A percentile compares a stretch with the other conserved stretches of the same genome.
Conservation (phyloP, 495 filamentous ascomycete genomes). For the Hypoxylon perforatum region DNA sequence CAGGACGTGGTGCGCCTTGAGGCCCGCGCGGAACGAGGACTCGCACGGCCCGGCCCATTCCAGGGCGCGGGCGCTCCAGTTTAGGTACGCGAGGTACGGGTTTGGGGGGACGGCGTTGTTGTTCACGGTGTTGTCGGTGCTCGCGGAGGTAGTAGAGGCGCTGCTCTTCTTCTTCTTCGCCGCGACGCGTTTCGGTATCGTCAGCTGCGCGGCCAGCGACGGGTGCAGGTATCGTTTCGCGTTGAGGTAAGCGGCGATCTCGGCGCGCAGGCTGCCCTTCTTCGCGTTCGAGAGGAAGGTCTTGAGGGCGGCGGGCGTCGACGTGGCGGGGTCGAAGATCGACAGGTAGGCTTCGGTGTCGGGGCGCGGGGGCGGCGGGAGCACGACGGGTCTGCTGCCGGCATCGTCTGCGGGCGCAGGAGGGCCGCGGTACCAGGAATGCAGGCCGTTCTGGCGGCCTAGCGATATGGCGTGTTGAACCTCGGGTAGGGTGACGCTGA, state of each 20-base stretch:
- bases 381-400: conserved; percentile 27
- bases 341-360: conserved; percentile 69
- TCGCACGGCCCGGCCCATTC: conserved; percentile 65
- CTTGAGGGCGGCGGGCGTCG: conserved; percentile 63
- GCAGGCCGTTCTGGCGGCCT: conserved; percentile 55
- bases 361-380: conserved; percentile 54
- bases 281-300: conserved; percentile 67
- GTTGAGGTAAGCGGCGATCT: conserved; percentile 61
- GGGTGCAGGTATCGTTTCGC: conserved; percentile 54
- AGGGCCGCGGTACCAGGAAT: conserved; percentile 58
- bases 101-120: conserved; percentile 53
- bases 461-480: conserved; percentile 62
- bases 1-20: conserved; percentile 64
- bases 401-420: conserved; percentile 46
- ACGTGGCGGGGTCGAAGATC: conserved; percentile 63
- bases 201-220: conserved; percentile 33
- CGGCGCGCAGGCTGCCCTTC: conserved; percentile 61
- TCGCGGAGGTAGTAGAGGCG: too few relatives aligned
- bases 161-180: conserved; percentile 32
- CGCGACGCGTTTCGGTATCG: conserved; percentile 49
- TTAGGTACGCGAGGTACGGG: conserved; percentile 68
- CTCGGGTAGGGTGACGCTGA: conserved; percentile 60
- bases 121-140: neutral
- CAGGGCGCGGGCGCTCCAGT: conserved; percentile 55
- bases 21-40: conserved; percentile 39